A percentile compares a stretch with the other conserved stretches of the same genome.
Conservation (phyloP, 805 yeast species). For the Wickerhamiella bombiphila region DNA sequence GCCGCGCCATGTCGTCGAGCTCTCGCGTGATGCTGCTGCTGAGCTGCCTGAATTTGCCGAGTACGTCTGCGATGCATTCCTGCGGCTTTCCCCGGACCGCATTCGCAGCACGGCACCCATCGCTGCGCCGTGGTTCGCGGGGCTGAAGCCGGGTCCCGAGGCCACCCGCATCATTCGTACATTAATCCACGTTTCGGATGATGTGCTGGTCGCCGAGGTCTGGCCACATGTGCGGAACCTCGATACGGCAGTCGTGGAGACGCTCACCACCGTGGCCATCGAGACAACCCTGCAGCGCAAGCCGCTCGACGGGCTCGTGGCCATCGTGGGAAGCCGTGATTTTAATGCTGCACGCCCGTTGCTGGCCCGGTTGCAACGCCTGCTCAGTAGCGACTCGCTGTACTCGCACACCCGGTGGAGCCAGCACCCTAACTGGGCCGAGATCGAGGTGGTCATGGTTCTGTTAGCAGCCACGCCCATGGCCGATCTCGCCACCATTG, state of each 20-base stretch:
- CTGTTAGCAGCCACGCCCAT: conserved; percentile 1
- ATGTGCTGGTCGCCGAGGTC: neutral
- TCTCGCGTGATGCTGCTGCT: neutral
- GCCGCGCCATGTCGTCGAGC: neutral
- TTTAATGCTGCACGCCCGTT: neutral
- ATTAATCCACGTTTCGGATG: neutral
- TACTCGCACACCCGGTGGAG: conserved; percentile 1
- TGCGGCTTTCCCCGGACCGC: neutral
- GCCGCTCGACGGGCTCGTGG: neutral
- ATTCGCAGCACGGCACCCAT: neutral
- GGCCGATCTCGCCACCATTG: neutral
- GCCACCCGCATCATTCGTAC: neutral
- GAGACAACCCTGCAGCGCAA: neutral
- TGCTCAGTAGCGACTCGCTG: neutral
- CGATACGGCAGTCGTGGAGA: neutral
- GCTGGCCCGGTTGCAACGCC: neutral
- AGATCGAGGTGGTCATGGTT: conserved; percentile 3
- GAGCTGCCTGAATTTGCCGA: neutral
- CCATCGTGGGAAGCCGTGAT: conserved; percentile 1
- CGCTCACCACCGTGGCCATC: neutral
- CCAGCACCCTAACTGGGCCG: conserved; percentile 6
- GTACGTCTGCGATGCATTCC: neutral
- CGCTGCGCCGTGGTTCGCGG: conserved; percentile 6
- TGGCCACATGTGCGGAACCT: neutral
- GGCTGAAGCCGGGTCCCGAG: neutral